These are phyloP conservation scores for Fusarium sp. DNA, from an alignment of 2,329 filamentous ascomycete species.

Conservation along the genomic window DNA sequence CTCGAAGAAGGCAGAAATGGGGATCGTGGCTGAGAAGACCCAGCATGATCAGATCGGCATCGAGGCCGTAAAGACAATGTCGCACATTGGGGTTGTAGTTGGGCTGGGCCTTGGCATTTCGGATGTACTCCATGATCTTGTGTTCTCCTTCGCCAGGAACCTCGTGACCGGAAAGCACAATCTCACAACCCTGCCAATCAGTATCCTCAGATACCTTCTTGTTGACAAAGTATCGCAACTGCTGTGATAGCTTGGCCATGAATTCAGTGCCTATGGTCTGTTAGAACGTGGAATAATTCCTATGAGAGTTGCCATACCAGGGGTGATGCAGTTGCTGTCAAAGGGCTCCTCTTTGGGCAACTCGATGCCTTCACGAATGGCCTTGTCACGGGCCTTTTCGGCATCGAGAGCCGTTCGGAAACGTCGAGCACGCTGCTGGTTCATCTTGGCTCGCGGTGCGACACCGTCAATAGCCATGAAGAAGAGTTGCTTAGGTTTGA, in stretches of 20 bases:
- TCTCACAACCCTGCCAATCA: constrained; percentile 97
- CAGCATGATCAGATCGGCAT: constrained; percentile 98
- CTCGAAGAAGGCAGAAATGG: constrained; percentile 95
- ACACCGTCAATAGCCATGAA: constrained; percentile 99
- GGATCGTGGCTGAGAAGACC: constrained; percentile 97
- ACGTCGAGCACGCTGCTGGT: constrained; percentile 94
- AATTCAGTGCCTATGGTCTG: constrained; percentile 77
- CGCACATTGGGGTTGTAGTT: constrained; percentile 93
- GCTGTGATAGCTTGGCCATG: constrained; percentile 94
- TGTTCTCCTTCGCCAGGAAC: constrained; percentile 98
- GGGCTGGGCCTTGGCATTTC: constrained; percentile 94
- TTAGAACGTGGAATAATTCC: constrained; percentile 26
- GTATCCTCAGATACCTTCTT: constrained; percentile 98
- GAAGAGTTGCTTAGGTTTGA: constrained; percentile 97
- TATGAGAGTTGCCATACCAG: constrained; percentile 62
- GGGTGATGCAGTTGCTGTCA: constrained; percentile 99
- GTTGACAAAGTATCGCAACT: constrained; percentile 98
- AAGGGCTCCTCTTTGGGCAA: constrained; percentile 96
- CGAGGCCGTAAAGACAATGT: constrained; percentile 96
- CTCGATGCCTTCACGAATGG: constrained; percentile 87
- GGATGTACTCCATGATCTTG: constrained; percentile 99
- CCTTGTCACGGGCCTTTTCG: constrained; percentile 92
- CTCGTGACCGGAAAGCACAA: constrained; percentile 96
- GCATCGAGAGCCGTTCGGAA: constrained; percentile 95
- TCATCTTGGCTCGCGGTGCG: constrained; percentile 98